Evolutionary conservation across 108 stramenopile species (phyloP).

Genomic region (Mayamaea pseudoterrestris): DNA sequence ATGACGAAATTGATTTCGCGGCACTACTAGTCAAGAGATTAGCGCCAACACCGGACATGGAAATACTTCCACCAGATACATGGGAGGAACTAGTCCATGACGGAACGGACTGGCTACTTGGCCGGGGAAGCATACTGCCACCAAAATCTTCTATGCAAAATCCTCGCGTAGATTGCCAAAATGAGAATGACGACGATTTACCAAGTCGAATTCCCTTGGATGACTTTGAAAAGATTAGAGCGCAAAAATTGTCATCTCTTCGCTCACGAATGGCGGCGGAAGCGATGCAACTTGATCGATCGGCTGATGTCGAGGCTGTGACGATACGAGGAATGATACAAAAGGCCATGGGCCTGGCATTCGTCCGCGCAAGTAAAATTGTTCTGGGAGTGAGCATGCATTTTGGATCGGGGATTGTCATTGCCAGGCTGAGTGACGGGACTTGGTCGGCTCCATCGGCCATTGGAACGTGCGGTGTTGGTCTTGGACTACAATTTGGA

Average conservation of each 20-base stretch:
- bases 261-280: constrained; percentile 19
- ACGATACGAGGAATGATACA: constrained; percentile 73
- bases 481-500: constrained; percentile 79
- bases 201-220: constrained; percentile 14
- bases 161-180: background rate
- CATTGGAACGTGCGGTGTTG: constrained; percentile 68
- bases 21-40: constrained; percentile 36
- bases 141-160: constrained; percentile 5
- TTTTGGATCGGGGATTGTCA: constrained; percentile 74
- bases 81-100: constrained; percentile 23
- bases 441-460: constrained; percentile 85
- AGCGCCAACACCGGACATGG: constrained; percentile 26
- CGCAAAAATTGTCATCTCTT: constrained; percentile 11
- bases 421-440: constrained; percentile 68
- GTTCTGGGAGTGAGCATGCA: constrained; percentile 69
- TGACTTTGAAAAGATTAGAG: constrained; percentile 12
- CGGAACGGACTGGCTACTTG: constrained; percentile 25
- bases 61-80: constrained; percentile 16
- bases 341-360: constrained; percentile 66
- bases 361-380: constrained; percentile 75
- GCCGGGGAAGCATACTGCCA: constrained; percentile 15
- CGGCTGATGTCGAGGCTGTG: constrained; percentile 43
- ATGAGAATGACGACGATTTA: constrained; percentile 8
- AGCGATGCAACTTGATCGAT: constrained; percentile 5
- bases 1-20: constrained; percentile 84